Conservation (phyloP, 768 basidiomycete species). For the Amanita rimosa region DNA sequence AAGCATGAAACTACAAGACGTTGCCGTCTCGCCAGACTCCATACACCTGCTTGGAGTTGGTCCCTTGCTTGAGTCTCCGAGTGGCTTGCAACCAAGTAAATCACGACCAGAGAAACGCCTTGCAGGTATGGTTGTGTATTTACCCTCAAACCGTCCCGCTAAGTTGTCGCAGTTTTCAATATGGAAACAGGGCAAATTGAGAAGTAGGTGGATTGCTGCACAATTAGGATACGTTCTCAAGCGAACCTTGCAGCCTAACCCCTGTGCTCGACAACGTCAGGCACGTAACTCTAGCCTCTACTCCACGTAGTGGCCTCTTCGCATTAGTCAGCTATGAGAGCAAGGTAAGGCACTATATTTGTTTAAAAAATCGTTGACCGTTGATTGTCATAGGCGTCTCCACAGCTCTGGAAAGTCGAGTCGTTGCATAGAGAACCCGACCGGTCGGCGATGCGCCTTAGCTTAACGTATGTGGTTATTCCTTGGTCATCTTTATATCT, state of each 20-base stretch:
- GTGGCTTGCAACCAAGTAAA: conserved; percentile 56
- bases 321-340: conserved; percentile 69
- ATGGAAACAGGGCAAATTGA: conserved; percentile 54
- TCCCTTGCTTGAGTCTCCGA: conserved; percentile 49
- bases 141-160: not conserved
- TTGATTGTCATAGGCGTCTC: conserved; percentile 41
- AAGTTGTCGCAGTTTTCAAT: conserved; percentile 47
- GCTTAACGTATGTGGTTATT: conserved; percentile 22
- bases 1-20: conserved; percentile 55
- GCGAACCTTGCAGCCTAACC: conserved; percentile 37
- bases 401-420: conserved; percentile 69
- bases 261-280: conserved; percentile 66
- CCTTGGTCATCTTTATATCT: conserved; percentile 6
- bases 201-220: conserved; percentile 30
- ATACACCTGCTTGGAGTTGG: conserved; percentile 56
- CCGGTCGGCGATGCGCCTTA: conserved; percentile 23
- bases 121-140: conserved; percentile 39
- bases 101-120: conserved; percentile 65
- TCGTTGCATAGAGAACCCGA: conserved; percentile 37
- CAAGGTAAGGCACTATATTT: conserved; percentile 28
- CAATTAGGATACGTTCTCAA: conserved; percentile 1
- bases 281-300: conserved; percentile 53
- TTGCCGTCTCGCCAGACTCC: conserved; percentile 60
- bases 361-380: not conserved
- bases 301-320: conserved; percentile 33